Evolutionary conservation across 2,329 filamentous ascomycete genomes (phyloP).

Genomic region (Fusarium redolens): DNA sequence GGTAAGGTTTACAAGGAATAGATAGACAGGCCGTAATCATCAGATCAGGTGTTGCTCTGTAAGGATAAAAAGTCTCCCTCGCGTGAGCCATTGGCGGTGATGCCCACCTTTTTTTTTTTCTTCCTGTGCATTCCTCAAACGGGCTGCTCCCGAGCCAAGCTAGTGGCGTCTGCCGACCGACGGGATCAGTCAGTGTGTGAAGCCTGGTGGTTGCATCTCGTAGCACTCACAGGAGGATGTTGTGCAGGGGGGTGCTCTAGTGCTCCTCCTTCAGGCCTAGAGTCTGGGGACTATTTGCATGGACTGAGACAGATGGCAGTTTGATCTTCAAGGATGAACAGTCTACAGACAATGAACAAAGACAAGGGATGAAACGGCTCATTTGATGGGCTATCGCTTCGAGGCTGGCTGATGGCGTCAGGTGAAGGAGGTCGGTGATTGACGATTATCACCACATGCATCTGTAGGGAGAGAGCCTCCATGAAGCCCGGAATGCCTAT

Average conservation of each 20-base stretch:
- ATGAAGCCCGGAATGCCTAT: constrained; percentile 23
- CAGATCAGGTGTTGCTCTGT: constrained; percentile 1
- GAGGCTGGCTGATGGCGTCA: constrained; percentile 30
- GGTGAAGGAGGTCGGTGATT: constrained; percentile 32
- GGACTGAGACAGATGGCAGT: constrained; percentile 32
- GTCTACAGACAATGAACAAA: background rate
- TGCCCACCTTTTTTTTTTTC: constrained; percentile 27
- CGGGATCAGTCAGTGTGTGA: constrained; percentile 9
- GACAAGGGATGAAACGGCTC: constrained; percentile 29
- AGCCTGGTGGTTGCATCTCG: constrained; percentile 10
- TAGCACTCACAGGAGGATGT: constrained; percentile 4
- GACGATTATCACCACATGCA: constrained; percentile 14
- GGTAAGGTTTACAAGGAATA: background rate
- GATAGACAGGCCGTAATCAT: background rate
- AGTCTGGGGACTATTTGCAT: constrained; percentile 14
- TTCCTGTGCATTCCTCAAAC: constrained; percentile 39
- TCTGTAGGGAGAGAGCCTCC: constrained; percentile 19
- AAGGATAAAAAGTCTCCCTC: constrained; percentile 8
- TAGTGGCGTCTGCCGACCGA: constrained; percentile 38
- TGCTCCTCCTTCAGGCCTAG: background rate
- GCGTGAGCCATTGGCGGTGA: constrained; percentile 14
- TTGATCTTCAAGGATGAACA: constrained; percentile 18
- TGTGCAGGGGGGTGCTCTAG: constrained; percentile 34
- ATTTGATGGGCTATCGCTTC: constrained; percentile 7
- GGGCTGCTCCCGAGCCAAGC: constrained; percentile 41